phyloP scores from a whole-genome alignment of 805 yeast genomes.

The Wickerhamiella hasegawae region DNA sequence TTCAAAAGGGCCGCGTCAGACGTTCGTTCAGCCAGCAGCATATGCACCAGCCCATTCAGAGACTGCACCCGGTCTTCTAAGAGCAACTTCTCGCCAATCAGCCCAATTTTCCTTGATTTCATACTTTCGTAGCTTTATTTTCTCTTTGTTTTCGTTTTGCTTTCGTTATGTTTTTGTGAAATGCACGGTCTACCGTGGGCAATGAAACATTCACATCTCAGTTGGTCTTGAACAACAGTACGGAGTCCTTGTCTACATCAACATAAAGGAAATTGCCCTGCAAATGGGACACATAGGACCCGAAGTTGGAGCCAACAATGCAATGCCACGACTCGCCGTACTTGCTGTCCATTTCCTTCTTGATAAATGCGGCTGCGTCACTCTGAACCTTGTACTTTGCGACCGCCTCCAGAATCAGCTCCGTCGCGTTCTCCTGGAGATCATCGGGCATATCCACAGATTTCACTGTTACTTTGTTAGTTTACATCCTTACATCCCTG shows the following conservation, averaged over 20 bases:
- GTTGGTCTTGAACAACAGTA: conserved; percentile 36
- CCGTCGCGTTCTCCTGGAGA: conserved; percentile 9
- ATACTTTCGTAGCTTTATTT: too few relatives aligned
- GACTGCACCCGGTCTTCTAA: too few relatives aligned
- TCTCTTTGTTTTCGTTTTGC: too few relatives aligned
- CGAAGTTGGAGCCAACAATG: conserved; percentile 44
- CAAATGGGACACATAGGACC: conserved; percentile 46
- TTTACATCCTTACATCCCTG: too few relatives aligned
- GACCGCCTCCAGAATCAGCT: conserved; percentile 27
- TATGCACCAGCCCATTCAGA: too few relatives aligned
- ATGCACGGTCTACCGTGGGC: too few relatives aligned
- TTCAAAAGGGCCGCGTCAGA: too few relatives aligned
- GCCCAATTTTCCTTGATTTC: too few relatives aligned
- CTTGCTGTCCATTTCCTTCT: conserved; percentile 38
- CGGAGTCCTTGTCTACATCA: conserved; percentile 27
- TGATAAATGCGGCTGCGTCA: conserved; percentile 41
- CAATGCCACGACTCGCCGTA: conserved; percentile 51
- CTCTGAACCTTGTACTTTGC: conserved; percentile 30
- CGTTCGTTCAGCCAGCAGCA: too few relatives aligned
- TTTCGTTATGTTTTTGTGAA: too few relatives aligned
- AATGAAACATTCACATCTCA: too few relatives aligned
- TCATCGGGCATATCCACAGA: conserved; percentile 16
- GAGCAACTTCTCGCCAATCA: too few relatives aligned
- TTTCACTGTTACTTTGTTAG: conserved; percentile 10
- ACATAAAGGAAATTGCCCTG: conserved; percentile 38